These are phyloP conservation scores for Phlebiopsis flavidoalba DNA, from an alignment of 768 basidiomycete species.

Conservation along the genomic window DNA sequence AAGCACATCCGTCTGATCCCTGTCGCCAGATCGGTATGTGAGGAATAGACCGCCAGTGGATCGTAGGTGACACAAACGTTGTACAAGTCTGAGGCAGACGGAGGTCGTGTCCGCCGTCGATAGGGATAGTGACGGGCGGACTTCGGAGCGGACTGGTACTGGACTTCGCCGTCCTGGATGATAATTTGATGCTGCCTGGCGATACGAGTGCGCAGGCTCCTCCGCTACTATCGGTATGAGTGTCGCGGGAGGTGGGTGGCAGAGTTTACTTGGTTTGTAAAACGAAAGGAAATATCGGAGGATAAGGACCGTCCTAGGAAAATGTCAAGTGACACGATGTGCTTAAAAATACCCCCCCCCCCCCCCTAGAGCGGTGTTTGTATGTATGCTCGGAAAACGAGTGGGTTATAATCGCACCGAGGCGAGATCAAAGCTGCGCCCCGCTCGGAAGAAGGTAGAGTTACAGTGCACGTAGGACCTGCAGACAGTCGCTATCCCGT, in stretches of 20 bases:
- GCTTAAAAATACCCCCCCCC: too few species aligned
- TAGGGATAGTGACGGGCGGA: background rate
- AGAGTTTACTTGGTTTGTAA: slow-evolving; percentile 73
- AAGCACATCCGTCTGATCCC: slow-evolving; percentile 40
- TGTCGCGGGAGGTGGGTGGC: slow-evolving; percentile 73
- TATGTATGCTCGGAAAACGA: slow-evolving; percentile 86
- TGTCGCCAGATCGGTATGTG: slow-evolving; percentile 25
- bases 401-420: slow-evolving; percentile 92
- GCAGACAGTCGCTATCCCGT: slow-evolving; percentile 78
- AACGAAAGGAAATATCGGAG: slow-evolving; percentile 69
- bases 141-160: background rate
- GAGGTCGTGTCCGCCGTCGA: slow-evolving; percentile 11
- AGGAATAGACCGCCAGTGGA: slow-evolving; percentile 41
- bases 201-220: slow-evolving; percentile 56
- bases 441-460: slow-evolving; percentile 80
- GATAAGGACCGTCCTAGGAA: slow-evolving; percentile 72
- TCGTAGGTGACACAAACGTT: slow-evolving; percentile 44
- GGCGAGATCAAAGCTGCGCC: slow-evolving; percentile 88
- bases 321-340: background rate
- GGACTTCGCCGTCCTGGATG: background rate
- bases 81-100: slow-evolving; percentile 19
- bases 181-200: slow-evolving; percentile 41
- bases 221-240: slow-evolving; percentile 50
- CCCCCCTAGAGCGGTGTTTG: slow-evolving; percentile 78
- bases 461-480: slow-evolving; percentile 82